These are phyloP conservation scores for Inga leiocalycina DNA, from an alignment of 306 rosid species.

Conservation along the genomic window DNA sequence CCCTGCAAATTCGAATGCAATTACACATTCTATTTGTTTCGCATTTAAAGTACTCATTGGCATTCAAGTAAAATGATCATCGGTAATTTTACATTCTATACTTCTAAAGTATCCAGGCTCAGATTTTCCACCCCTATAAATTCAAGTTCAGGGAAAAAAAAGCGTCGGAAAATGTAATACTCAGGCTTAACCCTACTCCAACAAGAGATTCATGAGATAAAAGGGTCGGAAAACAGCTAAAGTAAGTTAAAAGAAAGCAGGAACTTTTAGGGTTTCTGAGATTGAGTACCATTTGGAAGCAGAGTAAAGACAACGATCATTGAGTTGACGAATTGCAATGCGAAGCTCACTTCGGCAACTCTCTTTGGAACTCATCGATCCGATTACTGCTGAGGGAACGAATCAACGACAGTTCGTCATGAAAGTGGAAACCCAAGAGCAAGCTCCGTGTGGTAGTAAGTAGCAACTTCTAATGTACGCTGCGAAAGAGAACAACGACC, in stretches of 20 bases:
- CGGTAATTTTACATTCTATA: not conserved
- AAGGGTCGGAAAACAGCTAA: not conserved
- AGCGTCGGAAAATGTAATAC: not conserved
- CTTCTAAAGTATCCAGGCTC: not conserved
- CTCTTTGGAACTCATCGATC: constrained; percentile 67
- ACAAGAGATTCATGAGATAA: not conserved
- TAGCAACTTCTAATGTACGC: too few species aligned
- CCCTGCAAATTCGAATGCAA: constrained; percentile 52
- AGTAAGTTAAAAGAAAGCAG: too few species aligned
- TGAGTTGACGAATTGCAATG: constrained; percentile 85
- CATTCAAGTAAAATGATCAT: not conserved
- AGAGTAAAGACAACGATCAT: constrained; percentile 79
- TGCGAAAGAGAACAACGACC: too few species aligned
- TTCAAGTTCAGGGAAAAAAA: too few species aligned
- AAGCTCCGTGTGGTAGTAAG: too few species aligned
- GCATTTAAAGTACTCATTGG: constrained; percentile 7
- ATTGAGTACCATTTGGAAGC: constrained; percentile 81
- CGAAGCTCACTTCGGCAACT: constrained; percentile 87
- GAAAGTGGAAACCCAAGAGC: too few species aligned
- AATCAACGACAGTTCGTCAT: too few species aligned
- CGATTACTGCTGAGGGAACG: too few species aligned
- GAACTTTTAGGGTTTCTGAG: constrained; percentile 26
- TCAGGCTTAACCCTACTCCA: not conserved
- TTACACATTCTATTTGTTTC: too few species aligned
- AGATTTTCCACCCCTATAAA: not conserved